These are phyloP conservation scores for Fusarium veterinarium DNA, from an alignment of 2,329 filamentous ascomycete species.

Conservation along the genomic window DNA sequence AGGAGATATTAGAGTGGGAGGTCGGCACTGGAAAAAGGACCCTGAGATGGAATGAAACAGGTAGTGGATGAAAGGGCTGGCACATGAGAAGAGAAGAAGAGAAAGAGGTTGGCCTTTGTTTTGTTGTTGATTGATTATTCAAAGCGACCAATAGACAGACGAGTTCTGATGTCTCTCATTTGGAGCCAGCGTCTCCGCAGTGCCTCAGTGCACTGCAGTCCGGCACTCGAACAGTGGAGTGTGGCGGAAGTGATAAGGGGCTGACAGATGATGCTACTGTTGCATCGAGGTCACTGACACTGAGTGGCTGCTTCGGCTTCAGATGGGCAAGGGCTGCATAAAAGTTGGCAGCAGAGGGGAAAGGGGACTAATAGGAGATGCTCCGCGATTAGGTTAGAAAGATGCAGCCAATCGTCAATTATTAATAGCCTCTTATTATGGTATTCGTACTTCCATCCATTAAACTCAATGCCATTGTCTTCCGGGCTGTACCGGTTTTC, in stretches of 20 bases:
- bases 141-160: conserved; percentile 22
- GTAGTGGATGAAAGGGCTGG: conserved; percentile 9
- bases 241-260: conserved; percentile 29
- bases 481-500: background rate
- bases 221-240: conserved; percentile 9
- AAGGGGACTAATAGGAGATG: conserved; percentile 17
- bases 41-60: conserved; percentile 36
- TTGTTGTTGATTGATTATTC: conserved; percentile 36
- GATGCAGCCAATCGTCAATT: conserved; percentile 19
- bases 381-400: conserved; percentile 20
- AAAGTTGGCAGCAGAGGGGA: conserved; percentile 24
- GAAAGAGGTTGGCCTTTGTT: conserved; percentile 31
- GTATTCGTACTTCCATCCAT: background rate
- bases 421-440: background rate
- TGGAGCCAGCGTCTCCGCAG: conserved; percentile 9
- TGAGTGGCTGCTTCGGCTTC: conserved; percentile 28
- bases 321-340: conserved; percentile 10
- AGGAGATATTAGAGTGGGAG: background rate
- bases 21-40: background rate
- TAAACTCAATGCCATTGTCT: background rate
- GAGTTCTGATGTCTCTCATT: conserved; percentile 4
- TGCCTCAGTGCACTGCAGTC: background rate
- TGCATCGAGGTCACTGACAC: conserved; percentile 18
- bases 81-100: conserved; percentile 7
- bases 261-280: conserved; percentile 14